Conservation (phyloP, 129 eudicot genomes). For the Scalesia atractyloides region DNA sequence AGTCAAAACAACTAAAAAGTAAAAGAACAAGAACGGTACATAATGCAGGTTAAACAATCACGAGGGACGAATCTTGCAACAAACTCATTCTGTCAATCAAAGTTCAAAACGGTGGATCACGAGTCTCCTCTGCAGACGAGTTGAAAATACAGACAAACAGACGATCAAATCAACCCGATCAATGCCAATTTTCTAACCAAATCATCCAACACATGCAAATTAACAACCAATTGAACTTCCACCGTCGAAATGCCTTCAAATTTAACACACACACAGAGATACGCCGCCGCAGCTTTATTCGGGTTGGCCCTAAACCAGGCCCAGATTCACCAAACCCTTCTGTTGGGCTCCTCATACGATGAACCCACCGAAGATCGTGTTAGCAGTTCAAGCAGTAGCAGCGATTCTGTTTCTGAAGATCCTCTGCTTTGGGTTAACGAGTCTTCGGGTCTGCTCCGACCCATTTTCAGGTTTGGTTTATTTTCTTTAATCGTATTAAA, state of each 20-base stretch:
- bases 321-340: conserved; percentile 75
- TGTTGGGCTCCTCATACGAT: conserved; percentile 46
- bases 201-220: conserved; percentile 15
- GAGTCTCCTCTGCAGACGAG: conserved; percentile 26
- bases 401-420: conserved; percentile 71
- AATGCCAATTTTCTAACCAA: background rate
- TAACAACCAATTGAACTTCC: background rate
- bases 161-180: conserved; percentile 21
- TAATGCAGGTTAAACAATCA: background rate
- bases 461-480: conserved; percentile 69
- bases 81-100: conserved; percentile 5
- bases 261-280: conserved; percentile 71
- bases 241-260: conserved; percentile 41
- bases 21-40: no score
- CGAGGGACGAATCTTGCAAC: conserved; percentile 17
- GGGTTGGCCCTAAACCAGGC: conserved; percentile 84
- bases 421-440: conserved; percentile 78
- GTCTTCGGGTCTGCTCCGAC: conserved; percentile 73
- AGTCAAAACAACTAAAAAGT: no score
- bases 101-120: conserved; percentile 31
- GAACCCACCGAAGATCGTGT: conserved; percentile 37
- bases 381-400: conserved; percentile 44
- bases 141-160: conserved; percentile 19
- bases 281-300: conserved; percentile 87
- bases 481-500: background rate